These are phyloP conservation scores for Talaromyces islandicus DNA, from an alignment of 2,329 filamentous ascomycete species.

Conservation along the genomic window DNA sequence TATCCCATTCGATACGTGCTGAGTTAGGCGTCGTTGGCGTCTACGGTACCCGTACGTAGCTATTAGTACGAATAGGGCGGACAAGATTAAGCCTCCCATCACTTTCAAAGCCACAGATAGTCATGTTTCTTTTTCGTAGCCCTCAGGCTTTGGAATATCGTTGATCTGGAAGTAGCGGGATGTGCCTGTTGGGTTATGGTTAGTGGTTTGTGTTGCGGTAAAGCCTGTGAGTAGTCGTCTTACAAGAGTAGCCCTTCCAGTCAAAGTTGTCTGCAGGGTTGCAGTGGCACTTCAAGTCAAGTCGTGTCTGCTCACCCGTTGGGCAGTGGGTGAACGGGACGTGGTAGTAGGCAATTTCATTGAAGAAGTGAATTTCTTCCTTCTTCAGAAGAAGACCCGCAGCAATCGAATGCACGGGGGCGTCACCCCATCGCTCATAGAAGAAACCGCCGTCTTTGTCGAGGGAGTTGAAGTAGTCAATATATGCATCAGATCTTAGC, in stretches of 20 bases:
- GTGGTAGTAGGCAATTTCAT: constrained; percentile 98
- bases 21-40: constrained; percentile 10
- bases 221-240: constrained; percentile 31
- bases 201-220: not conserved
- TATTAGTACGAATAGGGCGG: constrained; percentile 16
- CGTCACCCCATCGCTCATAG: constrained; percentile 97
- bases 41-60: constrained; percentile 17
- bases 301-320: constrained; percentile 74
- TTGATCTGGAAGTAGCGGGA: constrained; percentile 80
- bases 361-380: constrained; percentile 96
- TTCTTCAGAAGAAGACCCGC: constrained; percentile 82
- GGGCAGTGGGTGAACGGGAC: constrained; percentile 98
- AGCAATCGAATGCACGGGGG: constrained; percentile 95
- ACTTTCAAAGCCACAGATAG: constrained; percentile 20
- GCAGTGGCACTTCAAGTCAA: constrained; percentile 87
- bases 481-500: constrained; percentile 82
- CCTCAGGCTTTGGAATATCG: constrained; percentile 72
- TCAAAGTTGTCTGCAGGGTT: constrained; percentile 97
- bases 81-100: constrained; percentile 13
- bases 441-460: constrained; percentile 95
- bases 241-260: constrained; percentile 98
- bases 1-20: constrained; percentile 2
- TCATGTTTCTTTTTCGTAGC: constrained; percentile 67
- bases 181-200: constrained; percentile 56
- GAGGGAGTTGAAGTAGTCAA: constrained; percentile 83